phyloP scores from a whole-genome alignment of 2,329 filamentous ascomycete genomes.

The Epichloe amarillans region DNA sequence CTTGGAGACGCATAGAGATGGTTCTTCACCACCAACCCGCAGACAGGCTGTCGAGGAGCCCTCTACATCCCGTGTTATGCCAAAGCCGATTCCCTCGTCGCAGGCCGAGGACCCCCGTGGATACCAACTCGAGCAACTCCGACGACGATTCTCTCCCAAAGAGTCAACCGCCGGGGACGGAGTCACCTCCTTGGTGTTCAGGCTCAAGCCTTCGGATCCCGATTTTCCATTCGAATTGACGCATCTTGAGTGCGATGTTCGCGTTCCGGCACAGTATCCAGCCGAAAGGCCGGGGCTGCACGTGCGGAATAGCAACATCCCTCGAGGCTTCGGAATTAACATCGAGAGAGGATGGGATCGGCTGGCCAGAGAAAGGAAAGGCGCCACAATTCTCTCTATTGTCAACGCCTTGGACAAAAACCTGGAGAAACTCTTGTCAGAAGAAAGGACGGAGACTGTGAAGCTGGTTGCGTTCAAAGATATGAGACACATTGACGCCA shows the following conservation, averaged over 20 bases:
- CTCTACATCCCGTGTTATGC: slow-evolving; percentile 36
- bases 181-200: slow-evolving; percentile 47
- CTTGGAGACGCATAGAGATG: slow-evolving; percentile 16
- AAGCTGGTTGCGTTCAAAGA: slow-evolving; percentile 53
- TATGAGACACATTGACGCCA: slow-evolving; percentile 29
- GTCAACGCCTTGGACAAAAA: slow-evolving; percentile 60
- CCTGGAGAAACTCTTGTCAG: slow-evolving; percentile 55
- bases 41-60: slow-evolving; percentile 34
- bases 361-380: slow-evolving; percentile 42
- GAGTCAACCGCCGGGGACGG: slow-evolving; percentile 31
- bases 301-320: slow-evolving; percentile 56
- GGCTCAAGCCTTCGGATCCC: slow-evolving; percentile 60
- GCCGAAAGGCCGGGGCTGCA: slow-evolving; percentile 41
- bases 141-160: slow-evolving; percentile 46
- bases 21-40: slow-evolving; percentile 18
- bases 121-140: slow-evolving; percentile 64
- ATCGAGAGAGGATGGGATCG: slow-evolving; percentile 61
- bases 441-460: slow-evolving; percentile 58
- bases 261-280: slow-evolving; percentile 53
- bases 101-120: slow-evolving; percentile 57
- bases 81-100: slow-evolving; percentile 51
- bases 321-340: slow-evolving; percentile 60
- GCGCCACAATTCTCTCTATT: slow-evolving; percentile 48
- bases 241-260: slow-evolving; percentile 52
- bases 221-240: slow-evolving; percentile 72